Evolutionary conservation across 192 early-diverging fungal species (phyloP).

Genomic region (Gigaspora rosea): DNA sequence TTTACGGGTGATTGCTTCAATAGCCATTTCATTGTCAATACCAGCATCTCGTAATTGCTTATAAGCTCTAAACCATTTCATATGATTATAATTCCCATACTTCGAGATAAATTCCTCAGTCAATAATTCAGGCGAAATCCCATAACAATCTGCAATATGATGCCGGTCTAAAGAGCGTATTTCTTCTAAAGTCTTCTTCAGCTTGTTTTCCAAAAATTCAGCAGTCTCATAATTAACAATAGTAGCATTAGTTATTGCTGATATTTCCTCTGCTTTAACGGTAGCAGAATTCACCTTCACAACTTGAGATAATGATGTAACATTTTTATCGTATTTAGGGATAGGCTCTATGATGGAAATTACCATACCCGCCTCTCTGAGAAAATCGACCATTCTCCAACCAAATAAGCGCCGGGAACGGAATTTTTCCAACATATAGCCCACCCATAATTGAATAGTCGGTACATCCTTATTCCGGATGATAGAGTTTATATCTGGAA

Average conservation of each 20-base stretch:
- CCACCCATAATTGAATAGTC: too few species aligned
- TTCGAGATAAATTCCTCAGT: constrained; percentile 9
- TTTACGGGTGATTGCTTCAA: neutral
- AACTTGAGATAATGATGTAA: neutral
- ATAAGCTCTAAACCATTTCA: constrained; percentile 13
- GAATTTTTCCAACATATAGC: too few species aligned
- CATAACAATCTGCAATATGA: constrained; percentile 18
- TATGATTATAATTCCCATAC: neutral
- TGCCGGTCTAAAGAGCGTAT: constrained; percentile 1
- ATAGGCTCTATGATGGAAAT: neutral
- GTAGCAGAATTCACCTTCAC: constrained; percentile 9
- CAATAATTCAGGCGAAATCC: neutral
- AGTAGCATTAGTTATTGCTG: constrained; percentile 1
- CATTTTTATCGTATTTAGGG: constrained; percentile 4
- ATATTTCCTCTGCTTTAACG: constrained; percentile 20
- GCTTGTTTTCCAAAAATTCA: constrained; percentile 8
- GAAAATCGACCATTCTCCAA: too few species aligned
- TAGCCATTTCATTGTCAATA: constrained; percentile 10
- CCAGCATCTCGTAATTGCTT: constrained; percentile 19
- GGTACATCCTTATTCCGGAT: constrained; percentile 16
- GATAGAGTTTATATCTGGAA: constrained; percentile 13
- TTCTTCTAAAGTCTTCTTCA: constrained; percentile 10
- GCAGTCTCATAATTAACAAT: constrained; percentile 8
- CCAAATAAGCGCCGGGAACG: too few species aligned
- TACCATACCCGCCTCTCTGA: too few species aligned